Evolutionary conservation across 208 protist species (phyloP), one percentile per base, ranked within the genome.

Genomic region (Acanthamoeba sp.): DNA sequence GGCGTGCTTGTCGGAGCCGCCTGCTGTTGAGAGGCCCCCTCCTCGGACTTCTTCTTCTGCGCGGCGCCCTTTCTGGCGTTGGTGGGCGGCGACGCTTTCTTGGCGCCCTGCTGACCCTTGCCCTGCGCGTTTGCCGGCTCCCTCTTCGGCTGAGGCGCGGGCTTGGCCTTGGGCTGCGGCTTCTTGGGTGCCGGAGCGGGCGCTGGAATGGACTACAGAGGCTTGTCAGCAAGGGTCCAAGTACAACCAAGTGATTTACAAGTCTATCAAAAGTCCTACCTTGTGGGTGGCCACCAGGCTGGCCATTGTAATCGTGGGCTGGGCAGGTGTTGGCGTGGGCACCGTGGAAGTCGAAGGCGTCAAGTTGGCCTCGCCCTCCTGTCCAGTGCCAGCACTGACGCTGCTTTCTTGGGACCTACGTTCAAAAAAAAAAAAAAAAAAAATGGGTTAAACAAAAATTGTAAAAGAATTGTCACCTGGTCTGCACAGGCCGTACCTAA

Each of bases 251-350:
- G 59, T 32, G 59, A n/a, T n/a, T n/a, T n/a, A n/a, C n/a, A n/a
- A n/a, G n/a, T n/a, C 16, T 42, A n/a, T 20, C 69, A 48, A 36
- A 80, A 80, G 69, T 9, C 24, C 10, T 85, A 85, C 76, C 76
- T 85, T 85, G 76, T 85, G 76, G 2, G 76, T 85, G 38, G 76
- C 76, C 2, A 85, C 76, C 42, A 85, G 76, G 45, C 76, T 85
- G 27, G 76, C 76, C 76, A 85, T 82, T 14, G 71, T 82, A 4
- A 82, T 52, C 45, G 76, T 85, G 20, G 76, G 76, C 76, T 85
- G 76, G 29, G 76, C 76, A 6, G 76, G 76, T 22, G 76, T 85
- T 6, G 76, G 76, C 2, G 76, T 85, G 2, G 76, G 76, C 27
- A 32, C n/a, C 22, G 76, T 85, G 45, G 76, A 59, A 36, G 76